Conservation (phyloP, 2,329 filamentous ascomycete genomes). For the Truncatella angustata region DNA sequence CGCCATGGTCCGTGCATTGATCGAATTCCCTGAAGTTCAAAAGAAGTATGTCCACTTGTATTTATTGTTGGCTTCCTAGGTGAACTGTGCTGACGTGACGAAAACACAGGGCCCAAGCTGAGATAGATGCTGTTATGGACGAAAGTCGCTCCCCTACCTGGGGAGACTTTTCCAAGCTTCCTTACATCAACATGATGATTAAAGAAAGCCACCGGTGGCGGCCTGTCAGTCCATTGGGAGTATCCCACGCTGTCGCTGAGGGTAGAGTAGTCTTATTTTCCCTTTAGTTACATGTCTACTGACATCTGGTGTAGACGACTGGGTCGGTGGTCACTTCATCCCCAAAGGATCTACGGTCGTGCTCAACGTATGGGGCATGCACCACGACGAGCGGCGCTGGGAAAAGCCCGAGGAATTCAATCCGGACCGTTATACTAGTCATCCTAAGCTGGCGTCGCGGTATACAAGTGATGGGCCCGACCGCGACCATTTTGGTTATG, state of each 20-base stretch:
- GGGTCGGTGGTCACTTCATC: too few species aligned
- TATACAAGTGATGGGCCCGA: constrained; percentile 14
- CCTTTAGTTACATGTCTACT: too few species aligned
- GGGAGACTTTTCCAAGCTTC: constrained; percentile 35
- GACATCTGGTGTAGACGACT: too few species aligned
- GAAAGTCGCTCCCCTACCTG: constrained; percentile 32
- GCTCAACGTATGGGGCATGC: background rate
- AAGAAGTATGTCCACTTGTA: too few species aligned
- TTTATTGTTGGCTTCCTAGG: too few species aligned
- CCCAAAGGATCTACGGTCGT: constrained; percentile 38
- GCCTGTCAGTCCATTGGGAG: too few species aligned
- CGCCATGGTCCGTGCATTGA: constrained; percentile 11
- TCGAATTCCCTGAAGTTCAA: background rate
- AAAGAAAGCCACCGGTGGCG: constrained; percentile 43
- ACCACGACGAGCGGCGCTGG: background rate
- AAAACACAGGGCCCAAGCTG: constrained; percentile 33
- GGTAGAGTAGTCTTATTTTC: too few species aligned
- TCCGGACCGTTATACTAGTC: background rate
- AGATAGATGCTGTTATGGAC: constrained; percentile 38
- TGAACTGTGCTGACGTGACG: too few species aligned
- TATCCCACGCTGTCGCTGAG: too few species aligned
- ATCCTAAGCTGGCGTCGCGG: constrained; percentile 1
- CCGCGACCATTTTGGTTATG: constrained; percentile 33
- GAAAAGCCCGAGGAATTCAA: background rate
- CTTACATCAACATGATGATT: constrained; percentile 38